These are phyloP conservation scores for Avena atlantica DNA, from an alignment of 176 grass and related monocot genomes.

Conservation along the genomic window DNA sequence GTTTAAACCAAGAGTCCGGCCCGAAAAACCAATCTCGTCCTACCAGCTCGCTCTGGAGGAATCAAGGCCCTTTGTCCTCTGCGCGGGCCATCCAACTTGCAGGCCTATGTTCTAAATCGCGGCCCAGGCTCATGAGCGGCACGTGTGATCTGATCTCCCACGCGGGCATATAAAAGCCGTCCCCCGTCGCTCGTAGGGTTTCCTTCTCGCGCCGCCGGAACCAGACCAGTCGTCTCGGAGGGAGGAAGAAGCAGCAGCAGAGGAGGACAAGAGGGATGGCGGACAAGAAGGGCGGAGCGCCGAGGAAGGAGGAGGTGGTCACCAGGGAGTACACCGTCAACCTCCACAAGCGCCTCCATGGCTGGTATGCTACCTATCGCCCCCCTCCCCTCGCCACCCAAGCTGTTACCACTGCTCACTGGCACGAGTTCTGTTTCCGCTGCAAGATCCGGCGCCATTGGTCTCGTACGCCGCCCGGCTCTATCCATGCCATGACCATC, in stretches of 20 bases:
- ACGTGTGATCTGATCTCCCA: not conserved
- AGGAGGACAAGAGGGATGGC: constrained; percentile 54
- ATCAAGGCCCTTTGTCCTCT: not conserved
- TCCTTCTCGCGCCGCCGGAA: constrained; percentile 53
- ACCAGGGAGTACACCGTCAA: constrained; percentile 87
- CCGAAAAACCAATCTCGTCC: not conserved
- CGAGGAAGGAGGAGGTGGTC: constrained; percentile 82
- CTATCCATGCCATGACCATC: not conserved
- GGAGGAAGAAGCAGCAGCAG: constrained; percentile 3
- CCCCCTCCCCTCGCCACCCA: not conserved
- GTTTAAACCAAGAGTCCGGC: not conserved
- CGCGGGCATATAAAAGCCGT: constrained; percentile 17
- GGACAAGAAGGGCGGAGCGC: constrained; percentile 62
- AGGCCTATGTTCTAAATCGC: not conserved
- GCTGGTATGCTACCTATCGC: constrained; percentile 67
- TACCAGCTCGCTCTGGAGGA: too few relatives aligned
- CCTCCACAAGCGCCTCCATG: constrained; percentile 92
- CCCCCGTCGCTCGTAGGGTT: constrained; percentile 34
- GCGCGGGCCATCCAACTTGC: not conserved
- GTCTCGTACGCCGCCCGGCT: not conserved
- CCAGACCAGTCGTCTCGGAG: not conserved
- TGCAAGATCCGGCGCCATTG: not conserved
- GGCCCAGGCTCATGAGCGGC: not conserved
- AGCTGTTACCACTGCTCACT: not conserved
- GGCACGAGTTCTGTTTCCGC: not conserved